Evolutionary conservation across 768 basidiomycete species (phyloP), one percentile per base, ranked within the genome.

Genomic region (Tephrocybe sp.): DNA sequence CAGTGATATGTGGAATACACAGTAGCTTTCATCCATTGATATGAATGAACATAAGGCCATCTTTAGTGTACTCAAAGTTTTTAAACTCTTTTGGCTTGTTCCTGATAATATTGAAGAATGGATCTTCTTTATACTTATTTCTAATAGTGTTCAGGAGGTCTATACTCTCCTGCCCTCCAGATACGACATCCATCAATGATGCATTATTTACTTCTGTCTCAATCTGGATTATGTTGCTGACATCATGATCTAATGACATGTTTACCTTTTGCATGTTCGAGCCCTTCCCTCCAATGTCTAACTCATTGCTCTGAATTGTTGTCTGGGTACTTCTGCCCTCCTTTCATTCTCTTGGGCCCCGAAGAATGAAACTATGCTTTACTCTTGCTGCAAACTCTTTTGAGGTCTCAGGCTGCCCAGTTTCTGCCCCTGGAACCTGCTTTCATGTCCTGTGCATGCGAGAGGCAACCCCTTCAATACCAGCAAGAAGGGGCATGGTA

Each of bases 1-100:
- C 31, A 9, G 16, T 28, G 2, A 56, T 28, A 12, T 62, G 54
- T 4, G 58, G 62, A 0, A 63, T 56, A 15, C 15, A 35, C 15
- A 35, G 15, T 11, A 7, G 5, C n/a, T 35, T 35, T 6, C 9
- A 5, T 35, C n/a, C 9, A 5, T 35, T 51, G 32, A 1, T 37
- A 1, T 6, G 35, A 25, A 49, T 18, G 47, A 21, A 3, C 9
- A 8, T 9, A 51, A 24, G 11, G 34, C 16, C 16, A 11, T 35
- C 34, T 5, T 35, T 15, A 7, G n/a, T 35, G 5, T 11, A 9
- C 16, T 43, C 34, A 30, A 54, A 57, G 22, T 47, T 48, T 3
- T 32, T 3, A 28, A 9, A 49, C 8, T 35, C 41, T 1, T 40
- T 39, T 1, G 46, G 55, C 1, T 41, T 43, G 1, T 47, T 37